These are phyloP conservation scores for Biscogniauxia mediterranea DNA, from an alignment of 2,329 filamentous ascomycete genomes.

Conservation along the genomic window DNA sequence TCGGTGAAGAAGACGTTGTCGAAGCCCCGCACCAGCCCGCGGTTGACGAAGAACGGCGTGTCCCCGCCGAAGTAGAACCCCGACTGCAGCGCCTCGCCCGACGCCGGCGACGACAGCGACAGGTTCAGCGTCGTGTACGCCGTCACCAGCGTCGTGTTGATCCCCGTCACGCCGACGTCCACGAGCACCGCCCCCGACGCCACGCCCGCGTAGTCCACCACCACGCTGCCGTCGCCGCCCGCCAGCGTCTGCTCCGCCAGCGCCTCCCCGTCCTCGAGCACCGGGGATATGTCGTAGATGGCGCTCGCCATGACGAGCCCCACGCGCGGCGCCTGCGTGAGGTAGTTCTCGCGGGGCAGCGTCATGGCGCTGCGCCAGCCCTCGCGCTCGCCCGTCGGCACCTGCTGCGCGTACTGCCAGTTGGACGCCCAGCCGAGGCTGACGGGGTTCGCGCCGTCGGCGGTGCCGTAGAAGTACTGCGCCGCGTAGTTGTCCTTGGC, in stretches of 20 bases:
- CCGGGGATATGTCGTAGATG: constrained; percentile 47
- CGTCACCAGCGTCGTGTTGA: constrained; percentile 25
- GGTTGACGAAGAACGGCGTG: constrained; percentile 49
- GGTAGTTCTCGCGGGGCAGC: constrained; percentile 49
- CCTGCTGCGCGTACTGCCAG: constrained; percentile 55
- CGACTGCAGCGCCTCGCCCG: constrained; percentile 47
- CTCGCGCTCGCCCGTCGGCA: constrained; percentile 52
- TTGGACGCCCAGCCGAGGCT: constrained; percentile 58
- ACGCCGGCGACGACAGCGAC: constrained; percentile 48
- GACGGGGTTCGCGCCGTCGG: constrained; percentile 40
- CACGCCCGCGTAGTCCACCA: constrained; percentile 50
- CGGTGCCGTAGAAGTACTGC: constrained; percentile 52
- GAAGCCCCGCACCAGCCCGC: constrained; percentile 47
- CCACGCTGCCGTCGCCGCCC: constrained; percentile 49
- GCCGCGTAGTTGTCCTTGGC: constrained; percentile 55
- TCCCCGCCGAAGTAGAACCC: constrained; percentile 50
- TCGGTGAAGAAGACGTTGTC: constrained; percentile 55
- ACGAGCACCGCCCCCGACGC: constrained; percentile 53
- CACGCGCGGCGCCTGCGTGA: constrained; percentile 49
- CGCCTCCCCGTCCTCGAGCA: constrained; percentile 41
- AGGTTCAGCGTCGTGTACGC: constrained; percentile 44
- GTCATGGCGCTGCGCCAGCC: constrained; percentile 53
- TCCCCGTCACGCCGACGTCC: constrained; percentile 46
- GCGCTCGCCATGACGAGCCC: constrained; percentile 51
- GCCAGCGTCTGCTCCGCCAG: constrained; percentile 45